A percentile compares a stretch with the other conserved stretches of the same genome.
phyloP scores from a whole-genome alignment of 305 asterid genomes.

The Fraxinus dipetala region DNA sequence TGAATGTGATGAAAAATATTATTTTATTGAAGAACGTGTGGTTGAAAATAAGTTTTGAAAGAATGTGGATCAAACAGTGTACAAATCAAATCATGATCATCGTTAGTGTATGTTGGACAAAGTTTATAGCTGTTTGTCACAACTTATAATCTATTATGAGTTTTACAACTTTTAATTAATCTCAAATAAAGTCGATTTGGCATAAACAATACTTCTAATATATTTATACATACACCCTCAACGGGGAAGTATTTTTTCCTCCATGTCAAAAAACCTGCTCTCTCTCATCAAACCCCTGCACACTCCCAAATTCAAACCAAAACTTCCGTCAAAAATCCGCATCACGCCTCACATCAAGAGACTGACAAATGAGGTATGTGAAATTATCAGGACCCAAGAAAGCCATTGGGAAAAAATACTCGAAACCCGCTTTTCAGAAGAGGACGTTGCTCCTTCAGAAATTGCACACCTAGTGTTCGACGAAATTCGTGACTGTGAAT shows the following conservation, averaged over 20 bases:
- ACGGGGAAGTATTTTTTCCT: neutral
- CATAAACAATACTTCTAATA: neutral
- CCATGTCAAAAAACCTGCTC: constrained; percentile 67
- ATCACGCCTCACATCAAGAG: constrained; percentile 43
- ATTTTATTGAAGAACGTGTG: too few species aligned
- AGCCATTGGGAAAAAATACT: constrained; percentile 57
- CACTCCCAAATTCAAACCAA: constrained; percentile 39
- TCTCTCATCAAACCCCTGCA: constrained; percentile 58
- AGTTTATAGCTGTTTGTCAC: neutral
- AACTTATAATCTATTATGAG: neutral
- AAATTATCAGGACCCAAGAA: constrained; percentile 52
- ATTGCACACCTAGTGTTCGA: constrained; percentile 89
- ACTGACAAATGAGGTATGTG: constrained; percentile 54
- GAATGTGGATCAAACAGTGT: too few species aligned
- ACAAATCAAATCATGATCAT: neutral
- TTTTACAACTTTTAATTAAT: neutral
- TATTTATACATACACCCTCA: neutral
- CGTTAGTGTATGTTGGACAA: neutral
- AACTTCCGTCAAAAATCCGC: constrained; percentile 20
- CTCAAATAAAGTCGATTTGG: neutral
- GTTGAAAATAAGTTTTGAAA: too few species aligned
- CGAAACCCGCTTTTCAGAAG: constrained; percentile 53
- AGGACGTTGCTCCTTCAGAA: constrained; percentile 55
- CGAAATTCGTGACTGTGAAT: constrained; percentile 61
- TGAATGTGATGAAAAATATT: too few species aligned